Base-by-base conservation (phyloP, 2,329 filamentous ascomycete genomes). In the Ceratocystis lukuohia region DNA sequence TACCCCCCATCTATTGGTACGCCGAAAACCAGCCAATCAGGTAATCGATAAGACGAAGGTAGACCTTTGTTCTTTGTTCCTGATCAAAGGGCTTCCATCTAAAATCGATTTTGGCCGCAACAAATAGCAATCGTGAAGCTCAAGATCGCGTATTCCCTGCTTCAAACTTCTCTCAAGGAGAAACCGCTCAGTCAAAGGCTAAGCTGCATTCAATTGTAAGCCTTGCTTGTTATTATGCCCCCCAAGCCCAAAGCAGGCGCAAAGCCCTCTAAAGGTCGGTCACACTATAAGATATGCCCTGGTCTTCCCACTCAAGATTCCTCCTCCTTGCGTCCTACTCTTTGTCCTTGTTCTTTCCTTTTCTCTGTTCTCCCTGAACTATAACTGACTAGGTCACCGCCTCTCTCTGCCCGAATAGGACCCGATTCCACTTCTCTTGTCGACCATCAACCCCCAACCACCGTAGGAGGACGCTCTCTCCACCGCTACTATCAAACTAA, bases 401-500 rank as follows among this genome's bases (percentile, higher is more conserved):
- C 48, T 20, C 48, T 25, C n/a, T 63, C 66, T 70, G 69, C n/a
- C 22, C 48, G 12, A 28, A 57, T 69, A 70, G 71, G 74, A 56
- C 69, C 74, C 64, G 73, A 76, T 66, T 71, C 74, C 41, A 68
- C 74, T 4, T 17, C 45, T 28, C 22, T 25, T 50, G 30, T 20
- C 28, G 44, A 41, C 61, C 25, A 45, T 25, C 45, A 53, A n/a
- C 71, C 73, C 28, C 75, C 77, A 8, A 74, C 75, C 69, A 84
- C 82, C 17, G 72, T 83, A 70, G 74, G 75, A 73, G 78, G 82
- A 68, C 79, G 77, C 64, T 77, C 77, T 69, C 73, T 75, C 67
- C 75, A 79, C 67, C 77, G 77, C 67, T 80, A 78, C 75, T 77
- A 78, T 74, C 74, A 76, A 67, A 80, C 79, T 65, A 81, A 81